phyloP scores from a whole-genome alignment of 1,284 basidiomycete genomes.

The Microbotryum saponariae region DNA sequence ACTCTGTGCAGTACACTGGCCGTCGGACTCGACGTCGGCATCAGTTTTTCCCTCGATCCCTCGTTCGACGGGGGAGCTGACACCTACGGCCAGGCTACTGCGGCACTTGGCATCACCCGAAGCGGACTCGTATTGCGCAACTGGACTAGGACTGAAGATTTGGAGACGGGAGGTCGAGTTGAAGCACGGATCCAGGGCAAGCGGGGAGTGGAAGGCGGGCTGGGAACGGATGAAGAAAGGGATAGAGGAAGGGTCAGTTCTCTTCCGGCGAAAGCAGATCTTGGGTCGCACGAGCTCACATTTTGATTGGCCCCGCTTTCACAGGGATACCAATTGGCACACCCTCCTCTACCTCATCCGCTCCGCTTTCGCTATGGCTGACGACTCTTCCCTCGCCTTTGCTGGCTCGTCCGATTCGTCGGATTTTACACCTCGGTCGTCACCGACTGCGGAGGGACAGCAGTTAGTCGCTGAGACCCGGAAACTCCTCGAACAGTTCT shows the following conservation, averaged over 20 bases:
- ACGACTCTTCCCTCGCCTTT: slow-evolving; percentile 50
- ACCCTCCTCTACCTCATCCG: slow-evolving; percentile 50
- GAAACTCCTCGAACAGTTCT: slow-evolving; percentile 53
- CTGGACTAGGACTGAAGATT: slow-evolving; percentile 62
- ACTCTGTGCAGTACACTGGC: slow-evolving; percentile 11
- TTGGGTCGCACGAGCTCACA: slow-evolving; percentile 5
- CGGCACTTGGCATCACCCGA: slow-evolving; percentile 20
- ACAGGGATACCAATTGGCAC: slow-evolving; percentile 66
- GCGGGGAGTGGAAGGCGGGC: slow-evolving; percentile 45
- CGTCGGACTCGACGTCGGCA: background rate
- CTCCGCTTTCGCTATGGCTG: slow-evolving; percentile 52
- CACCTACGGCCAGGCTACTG: slow-evolving; percentile 7
- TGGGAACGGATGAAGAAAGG: slow-evolving; percentile 56
- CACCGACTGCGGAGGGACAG: slow-evolving; percentile 9
- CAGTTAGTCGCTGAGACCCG: slow-evolving; percentile 46
- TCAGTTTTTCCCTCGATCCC: slow-evolving; percentile 11
- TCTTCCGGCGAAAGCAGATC: slow-evolving; percentile 7
- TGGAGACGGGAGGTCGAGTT: slow-evolving; percentile 35
- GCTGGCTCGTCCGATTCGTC: background rate
- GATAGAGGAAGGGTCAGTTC: slow-evolving; percentile 41
- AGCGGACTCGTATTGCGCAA: slow-evolving; percentile 43
- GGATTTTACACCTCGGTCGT: background rate
- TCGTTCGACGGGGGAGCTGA: background rate
- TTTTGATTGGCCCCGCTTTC: background rate
- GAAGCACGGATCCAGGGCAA: slow-evolving; percentile 17